Evolutionary conservation across 2,329 filamentous ascomycete genomes (phyloP), one percentile per base, ranked within the genome.

Genomic region (Talaromyces sp.): DNA sequence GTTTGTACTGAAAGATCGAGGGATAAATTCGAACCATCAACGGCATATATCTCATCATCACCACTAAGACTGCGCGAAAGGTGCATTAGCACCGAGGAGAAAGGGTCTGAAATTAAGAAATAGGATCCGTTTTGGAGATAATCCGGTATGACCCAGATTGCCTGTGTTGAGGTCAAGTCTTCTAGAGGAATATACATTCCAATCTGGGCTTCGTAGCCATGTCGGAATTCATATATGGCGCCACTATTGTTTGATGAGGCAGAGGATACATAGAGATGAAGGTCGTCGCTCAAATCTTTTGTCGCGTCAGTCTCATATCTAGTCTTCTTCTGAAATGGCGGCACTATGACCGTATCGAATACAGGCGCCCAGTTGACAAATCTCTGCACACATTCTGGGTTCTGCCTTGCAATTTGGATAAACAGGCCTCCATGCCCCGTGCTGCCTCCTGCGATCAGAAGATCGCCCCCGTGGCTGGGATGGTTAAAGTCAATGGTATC

Each of bases 361-460:
- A 84, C 77, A 3, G 86, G 83, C 0, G 82, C 80, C 82, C 83
- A 89, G 67, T 88, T 88, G 19, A 85, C 85, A 62, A 96, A 86
- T 3, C 80, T 81, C 54, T 89, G 86, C 31, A 89, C 81, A 61
- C 83, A 82, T 56, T 80, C 77, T 59, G 79, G 83, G 31, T 83
- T 76, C 66, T 85, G 78, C 68, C 87, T 84, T 61, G 88, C 83
- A 65, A 84, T 79, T 75, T 91, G 88, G 76, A 88, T 87, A 81
- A 90, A 94, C 6, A 95, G 83, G 0, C 89, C 88, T 7, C 93
- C 93, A 66, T 89, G 86, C 9, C 92, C 90, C 62, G 89, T 90
- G 69, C 91, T 89, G 0, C 94, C 93, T 4, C 90, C 90, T 57
- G 90, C 87, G 41, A 96, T 85, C 56, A 97, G 80, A n/a, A 96